These are phyloP conservation scores for Phytophthora cryptogea DNA, from an alignment of 352 stramenopile genomes.

Conservation along the genomic window DNA sequence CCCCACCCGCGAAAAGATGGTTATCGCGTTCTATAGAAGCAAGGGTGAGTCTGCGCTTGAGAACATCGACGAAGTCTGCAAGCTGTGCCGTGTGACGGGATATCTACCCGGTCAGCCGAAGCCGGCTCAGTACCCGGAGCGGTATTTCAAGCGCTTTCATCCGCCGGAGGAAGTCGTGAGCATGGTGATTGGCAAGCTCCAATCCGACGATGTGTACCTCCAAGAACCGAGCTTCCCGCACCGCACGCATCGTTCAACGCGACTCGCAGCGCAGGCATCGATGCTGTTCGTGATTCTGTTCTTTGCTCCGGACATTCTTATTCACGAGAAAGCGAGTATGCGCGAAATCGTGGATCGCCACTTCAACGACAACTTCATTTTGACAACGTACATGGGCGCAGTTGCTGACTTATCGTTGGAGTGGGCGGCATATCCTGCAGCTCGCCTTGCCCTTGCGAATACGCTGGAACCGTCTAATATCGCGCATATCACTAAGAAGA, in stretches of 20 bases:
- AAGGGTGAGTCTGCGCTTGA: constrained; percentile 89
- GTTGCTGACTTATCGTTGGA: constrained; percentile 93
- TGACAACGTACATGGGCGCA: constrained; percentile 95
- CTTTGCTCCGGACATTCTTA: constrained; percentile 92
- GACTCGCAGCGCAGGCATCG: constrained; percentile 90
- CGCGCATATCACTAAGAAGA: constrained; percentile 87
- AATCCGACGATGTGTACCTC: constrained; percentile 95
- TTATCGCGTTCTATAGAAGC: constrained; percentile 89
- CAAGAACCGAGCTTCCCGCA: constrained; percentile 92
- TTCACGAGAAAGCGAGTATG: constrained; percentile 92
- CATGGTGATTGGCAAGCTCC: constrained; percentile 93
- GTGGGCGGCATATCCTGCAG: constrained; percentile 91
- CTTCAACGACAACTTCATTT: constrained; percentile 97
- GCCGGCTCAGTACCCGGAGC: constrained; percentile 87
- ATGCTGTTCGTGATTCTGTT: constrained; percentile 97
- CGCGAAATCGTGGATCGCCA: constrained; percentile 95
- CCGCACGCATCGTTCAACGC: constrained; percentile 91
- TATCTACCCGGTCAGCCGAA: constrained; percentile 86
- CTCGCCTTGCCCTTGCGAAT: constrained; percentile 89
- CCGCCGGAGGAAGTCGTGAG: constrained; percentile 89
- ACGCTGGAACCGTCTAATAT: constrained; percentile 89
- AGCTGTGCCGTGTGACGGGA: constrained; percentile 89
- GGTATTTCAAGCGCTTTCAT: constrained; percentile 89
- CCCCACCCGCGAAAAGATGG: constrained; percentile 91
- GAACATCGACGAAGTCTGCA: constrained; percentile 93